Conservation (phyloP, 2,329 filamentous ascomycete species). For the Fusarium zealandicum region DNA sequence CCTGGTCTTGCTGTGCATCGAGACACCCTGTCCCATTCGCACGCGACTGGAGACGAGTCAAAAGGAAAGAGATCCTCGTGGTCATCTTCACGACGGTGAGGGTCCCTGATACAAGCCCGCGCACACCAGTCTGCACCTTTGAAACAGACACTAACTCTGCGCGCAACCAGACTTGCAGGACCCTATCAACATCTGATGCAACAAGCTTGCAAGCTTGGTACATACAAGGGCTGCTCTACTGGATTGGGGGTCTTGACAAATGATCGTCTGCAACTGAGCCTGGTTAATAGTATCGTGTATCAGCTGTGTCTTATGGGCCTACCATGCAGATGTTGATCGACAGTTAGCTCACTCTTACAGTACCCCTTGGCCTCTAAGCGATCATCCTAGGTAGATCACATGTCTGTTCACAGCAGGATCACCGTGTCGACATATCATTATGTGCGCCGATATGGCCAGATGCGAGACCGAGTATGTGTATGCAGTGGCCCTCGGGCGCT, state of each 20-base stretch:
- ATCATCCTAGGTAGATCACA: conserved; percentile 14
- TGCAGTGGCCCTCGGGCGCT: conserved; percentile 24
- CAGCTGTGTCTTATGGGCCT: conserved; percentile 8
- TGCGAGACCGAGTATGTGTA: conserved; percentile 12
- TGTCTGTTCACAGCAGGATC: background rate
- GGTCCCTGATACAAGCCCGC: conserved; percentile 4
- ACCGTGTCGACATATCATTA: conserved; percentile 11
- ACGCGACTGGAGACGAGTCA: conserved; percentile 11
- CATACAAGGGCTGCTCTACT: conserved; percentile 3
- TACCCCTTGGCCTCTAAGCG: conserved; percentile 10
- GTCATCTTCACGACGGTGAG: conserved; percentile 13
- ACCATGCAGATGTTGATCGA: conserved; percentile 14
- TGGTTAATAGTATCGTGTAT: conserved; percentile 17
- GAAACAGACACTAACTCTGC: conserved; percentile 8
- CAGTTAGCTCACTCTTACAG: conserved; percentile 3
- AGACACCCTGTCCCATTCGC: conserved; percentile 16
- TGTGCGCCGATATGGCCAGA: conserved; percentile 13
- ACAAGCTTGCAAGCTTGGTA: too few species aligned
- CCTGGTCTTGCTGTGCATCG: too few species aligned
- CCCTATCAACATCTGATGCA: conserved; percentile 2
- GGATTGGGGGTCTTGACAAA: conserved; percentile 2
- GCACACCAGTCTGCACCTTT: background rate
- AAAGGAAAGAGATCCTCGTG: conserved; percentile 4
- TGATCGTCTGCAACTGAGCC: conserved; percentile 10
- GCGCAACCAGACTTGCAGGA: conserved; percentile 4